phyloP scores from a whole-genome alignment of 176 grass and related monocot species.

The Phragmites australis region DNA sequence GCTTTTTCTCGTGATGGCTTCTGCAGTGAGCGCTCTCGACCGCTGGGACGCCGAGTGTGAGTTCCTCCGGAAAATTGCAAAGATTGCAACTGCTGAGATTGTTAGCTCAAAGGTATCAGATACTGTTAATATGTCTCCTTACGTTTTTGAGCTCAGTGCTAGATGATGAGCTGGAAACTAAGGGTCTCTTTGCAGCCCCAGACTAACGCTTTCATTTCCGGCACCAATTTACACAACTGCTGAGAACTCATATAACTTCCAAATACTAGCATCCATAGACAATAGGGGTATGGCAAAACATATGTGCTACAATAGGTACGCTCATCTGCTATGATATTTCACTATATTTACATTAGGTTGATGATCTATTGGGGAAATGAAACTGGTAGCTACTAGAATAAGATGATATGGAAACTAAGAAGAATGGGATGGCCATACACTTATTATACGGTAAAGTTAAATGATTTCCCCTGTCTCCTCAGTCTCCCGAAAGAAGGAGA shows the following conservation, averaged over 20 bases:
- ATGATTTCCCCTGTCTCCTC: background rate
- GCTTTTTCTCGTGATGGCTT: constrained; percentile 91
- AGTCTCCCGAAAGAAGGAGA: background rate
- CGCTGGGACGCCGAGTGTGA: constrained; percentile 39
- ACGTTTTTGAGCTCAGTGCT: background rate
- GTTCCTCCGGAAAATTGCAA: constrained; percentile 66
- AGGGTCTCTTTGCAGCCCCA: background rate
- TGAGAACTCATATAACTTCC: background rate
- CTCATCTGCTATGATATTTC: background rate
- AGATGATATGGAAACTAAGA: background rate
- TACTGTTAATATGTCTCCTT: background rate
- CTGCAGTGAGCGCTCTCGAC: constrained; percentile 68
- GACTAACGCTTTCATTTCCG: background rate
- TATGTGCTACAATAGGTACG: background rate
- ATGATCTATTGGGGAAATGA: background rate
- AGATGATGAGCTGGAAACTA: background rate
- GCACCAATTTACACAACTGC: background rate
- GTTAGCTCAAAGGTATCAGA: constrained; percentile 81
- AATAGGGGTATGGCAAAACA: background rate
- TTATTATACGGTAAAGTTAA: background rate
- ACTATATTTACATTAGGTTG: background rate
- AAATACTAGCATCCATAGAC: background rate
- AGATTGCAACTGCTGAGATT: constrained; percentile 82
- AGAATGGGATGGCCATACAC: background rate
- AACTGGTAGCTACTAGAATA: background rate